These are phyloP conservation scores for Fomitiporia mediterranea DNA, from an alignment of 1,284 basidiomycete genomes.

Conservation along the genomic window DNA sequence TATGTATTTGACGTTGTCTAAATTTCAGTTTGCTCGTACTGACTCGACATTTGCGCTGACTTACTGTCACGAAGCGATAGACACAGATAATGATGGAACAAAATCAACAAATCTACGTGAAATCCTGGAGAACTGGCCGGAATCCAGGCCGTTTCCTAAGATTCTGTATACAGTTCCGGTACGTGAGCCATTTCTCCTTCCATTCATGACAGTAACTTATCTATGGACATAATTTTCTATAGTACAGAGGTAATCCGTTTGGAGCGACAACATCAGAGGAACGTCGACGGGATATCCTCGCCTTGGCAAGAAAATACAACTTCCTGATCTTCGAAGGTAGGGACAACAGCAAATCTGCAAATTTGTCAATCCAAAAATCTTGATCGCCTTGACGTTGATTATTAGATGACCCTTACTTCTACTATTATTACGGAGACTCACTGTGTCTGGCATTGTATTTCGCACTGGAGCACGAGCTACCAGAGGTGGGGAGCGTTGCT, in stretches of 20 bases:
- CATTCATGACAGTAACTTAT: no score
- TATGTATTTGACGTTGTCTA: no score
- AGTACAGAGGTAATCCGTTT: constrained; percentile 84
- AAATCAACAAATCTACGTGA: constrained; percentile 56
- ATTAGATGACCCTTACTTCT: constrained; percentile 78
- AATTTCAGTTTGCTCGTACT: neutral
- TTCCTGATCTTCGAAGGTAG: constrained; percentile 83
- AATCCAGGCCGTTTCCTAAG: constrained; percentile 68
- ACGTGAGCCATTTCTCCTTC: constrained; percentile 31
- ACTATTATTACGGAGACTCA: constrained; percentile 62
- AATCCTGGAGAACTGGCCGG: constrained; percentile 75
- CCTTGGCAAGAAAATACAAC: constrained; percentile 70
- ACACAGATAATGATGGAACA: constrained; percentile 78
- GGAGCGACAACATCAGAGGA: constrained; percentile 72
- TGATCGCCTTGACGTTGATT: constrained; percentile 1
- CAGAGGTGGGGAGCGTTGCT: constrained; percentile 67
- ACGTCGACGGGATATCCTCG: constrained; percentile 75
- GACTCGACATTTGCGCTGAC: constrained; percentile 6
- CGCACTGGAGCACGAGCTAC: constrained; percentile 56
- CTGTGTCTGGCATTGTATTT: constrained; percentile 74
- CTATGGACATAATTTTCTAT: no score
- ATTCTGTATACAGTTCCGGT: constrained; percentile 82
- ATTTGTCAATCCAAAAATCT: neutral
- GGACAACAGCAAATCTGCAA: constrained; percentile 23
- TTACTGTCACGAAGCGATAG: constrained; percentile 48